Evolutionary conservation across 2,329 filamentous ascomycete species (phyloP).

Genomic region (Dothidotthia symphoricarpi): DNA sequence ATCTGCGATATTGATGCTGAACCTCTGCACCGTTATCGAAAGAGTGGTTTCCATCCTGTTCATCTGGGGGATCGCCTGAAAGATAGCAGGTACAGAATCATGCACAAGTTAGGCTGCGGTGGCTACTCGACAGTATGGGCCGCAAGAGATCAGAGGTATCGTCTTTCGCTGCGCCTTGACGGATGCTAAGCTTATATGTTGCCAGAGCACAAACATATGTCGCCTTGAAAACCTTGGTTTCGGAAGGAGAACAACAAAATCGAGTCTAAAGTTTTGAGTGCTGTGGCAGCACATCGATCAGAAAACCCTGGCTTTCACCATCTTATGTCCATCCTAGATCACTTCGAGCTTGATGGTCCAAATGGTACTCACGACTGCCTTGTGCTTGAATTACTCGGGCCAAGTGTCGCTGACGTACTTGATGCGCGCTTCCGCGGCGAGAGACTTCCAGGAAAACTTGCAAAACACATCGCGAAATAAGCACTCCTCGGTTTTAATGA

Average conservation of each 20-base stretch:
- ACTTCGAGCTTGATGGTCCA: slow-evolving; percentile 43
- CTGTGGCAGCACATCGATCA: slow-evolving; percentile 8
- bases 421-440: slow-evolving; percentile 30
- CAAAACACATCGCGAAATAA: slow-evolving; percentile 39
- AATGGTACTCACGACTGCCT: slow-evolving; percentile 50
- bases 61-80: slow-evolving; percentile 16
- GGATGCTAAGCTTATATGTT: slow-evolving; percentile 5
- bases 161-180: not conserved
- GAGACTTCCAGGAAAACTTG: slow-evolving; percentile 40
- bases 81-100: slow-evolving; percentile 21
- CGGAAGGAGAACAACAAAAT: slow-evolving; percentile 11
- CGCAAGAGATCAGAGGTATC: slow-evolving; percentile 15
- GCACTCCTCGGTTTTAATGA: slow-evolving; percentile 16
- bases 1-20: slow-evolving; percentile 19
- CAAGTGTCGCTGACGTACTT: slow-evolving; percentile 42
- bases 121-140: slow-evolving; percentile 26
- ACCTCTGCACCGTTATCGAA: slow-evolving; percentile 18
- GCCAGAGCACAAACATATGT: slow-evolving; percentile 18
- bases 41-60: slow-evolving; percentile 22
- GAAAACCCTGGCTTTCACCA: slow-evolving; percentile 20
- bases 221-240: slow-evolving; percentile 21
- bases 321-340: slow-evolving; percentile 39
- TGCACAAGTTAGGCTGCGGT: slow-evolving; percentile 26
- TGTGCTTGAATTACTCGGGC: slow-evolving; percentile 44
- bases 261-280: slow-evolving; percentile 16